Evolutionary conservation across 1,284 basidiomycete genomes (phyloP), one percentile per base, ranked within the genome.

Genomic region (Hymenochaete sp.): DNA sequence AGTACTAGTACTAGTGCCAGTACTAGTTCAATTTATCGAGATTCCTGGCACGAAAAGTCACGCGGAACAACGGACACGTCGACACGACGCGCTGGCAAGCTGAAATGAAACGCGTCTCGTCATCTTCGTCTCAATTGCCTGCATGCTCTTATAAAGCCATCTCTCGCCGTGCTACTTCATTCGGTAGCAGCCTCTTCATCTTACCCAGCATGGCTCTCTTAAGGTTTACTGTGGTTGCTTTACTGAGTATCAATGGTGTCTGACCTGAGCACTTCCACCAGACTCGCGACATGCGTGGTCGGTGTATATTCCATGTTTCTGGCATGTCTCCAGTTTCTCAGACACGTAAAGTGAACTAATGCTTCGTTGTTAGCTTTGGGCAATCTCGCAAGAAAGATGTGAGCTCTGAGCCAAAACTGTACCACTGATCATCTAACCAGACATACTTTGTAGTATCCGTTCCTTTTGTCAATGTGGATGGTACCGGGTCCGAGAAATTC

Each of bases 381-480:
- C 89, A 11, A 80, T 95, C 45, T 88, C 90, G 13, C 91, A 95
- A 68, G 90, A 95, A 68, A 73, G 90, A 66, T 61, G 90, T 92
- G 65, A 51, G 42, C 22, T 14, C 19, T 28, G n/a, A n/a, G n/a
- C n/a, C n/a, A n/a, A n/a, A n/a, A n/a, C n/a, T n/a, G n/a, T n/a
- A n/a, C n/a, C n/a, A n/a, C n/a, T n/a, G n/a, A 16, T 40, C 35
- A 31, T 36, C 42, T 49, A 38, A 49, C 49, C n/a, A 42, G 16
- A 24, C 19, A 26, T 6, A 42, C 7, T 33, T 8, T 38, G 10
- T 52, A 91, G 88, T 93, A 50, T 89, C 89, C 14, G 82, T 85
- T 36, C 89, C 89, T 8, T 92, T 92, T 66, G 70, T 78, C 48
- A 75, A 78, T 7, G 67, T 77, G 54, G 75, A 82, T 52, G 79